phyloP scores from a whole-genome alignment of 2,329 filamentous ascomycete genomes.

The Metarhizium humberi region DNA sequence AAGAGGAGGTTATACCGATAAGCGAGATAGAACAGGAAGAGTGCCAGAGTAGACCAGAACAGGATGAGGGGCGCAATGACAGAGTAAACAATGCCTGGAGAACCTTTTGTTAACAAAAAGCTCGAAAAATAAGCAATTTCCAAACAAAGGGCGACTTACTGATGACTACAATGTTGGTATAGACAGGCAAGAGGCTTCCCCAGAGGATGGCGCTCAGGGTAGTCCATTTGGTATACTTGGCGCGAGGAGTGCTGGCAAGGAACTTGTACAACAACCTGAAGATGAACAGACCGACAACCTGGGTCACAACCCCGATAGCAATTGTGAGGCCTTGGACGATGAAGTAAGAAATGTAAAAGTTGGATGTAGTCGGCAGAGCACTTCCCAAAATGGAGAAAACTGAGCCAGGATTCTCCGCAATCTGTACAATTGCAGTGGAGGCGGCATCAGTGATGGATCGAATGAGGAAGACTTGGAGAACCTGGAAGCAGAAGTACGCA shows the following conservation, averaged over 20 bases:
- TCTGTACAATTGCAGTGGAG: slow-evolving; percentile 53
- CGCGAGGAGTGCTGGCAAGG: slow-evolving; percentile 67
- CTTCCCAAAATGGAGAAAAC: slow-evolving; percentile 58
- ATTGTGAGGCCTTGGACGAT: slow-evolving; percentile 75
- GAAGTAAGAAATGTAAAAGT: slow-evolving; percentile 90
- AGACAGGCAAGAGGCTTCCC: slow-evolving; percentile 68
- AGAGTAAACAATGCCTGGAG: slow-evolving; percentile 60
- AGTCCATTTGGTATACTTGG: slow-evolving; percentile 68
- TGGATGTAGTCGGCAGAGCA: slow-evolving; percentile 73
- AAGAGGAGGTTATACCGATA: slow-evolving; percentile 85
- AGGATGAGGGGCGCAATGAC: slow-evolving; percentile 78
- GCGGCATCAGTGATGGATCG: slow-evolving; percentile 75
- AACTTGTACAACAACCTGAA: slow-evolving; percentile 60
- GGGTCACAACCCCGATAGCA: slow-evolving; percentile 63
- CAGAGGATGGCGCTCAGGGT: slow-evolving; percentile 60
- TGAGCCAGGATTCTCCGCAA: slow-evolving; percentile 51
- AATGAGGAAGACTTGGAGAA: slow-evolving; percentile 89
- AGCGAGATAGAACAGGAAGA: slow-evolving; percentile 71
- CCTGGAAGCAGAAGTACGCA: slow-evolving; percentile 82
- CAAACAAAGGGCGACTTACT: slow-evolving; percentile 29
- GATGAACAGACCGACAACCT: slow-evolving; percentile 55
- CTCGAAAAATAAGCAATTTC: slow-evolving; percentile 10
- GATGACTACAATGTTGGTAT: slow-evolving; percentile 66
- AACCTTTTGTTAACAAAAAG: neutral
- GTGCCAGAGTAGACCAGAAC: slow-evolving; percentile 67